phyloP scores from a whole-genome alignment of 2,329 filamentous ascomycete species.

The Hymenoscyphus repandus region DNA sequence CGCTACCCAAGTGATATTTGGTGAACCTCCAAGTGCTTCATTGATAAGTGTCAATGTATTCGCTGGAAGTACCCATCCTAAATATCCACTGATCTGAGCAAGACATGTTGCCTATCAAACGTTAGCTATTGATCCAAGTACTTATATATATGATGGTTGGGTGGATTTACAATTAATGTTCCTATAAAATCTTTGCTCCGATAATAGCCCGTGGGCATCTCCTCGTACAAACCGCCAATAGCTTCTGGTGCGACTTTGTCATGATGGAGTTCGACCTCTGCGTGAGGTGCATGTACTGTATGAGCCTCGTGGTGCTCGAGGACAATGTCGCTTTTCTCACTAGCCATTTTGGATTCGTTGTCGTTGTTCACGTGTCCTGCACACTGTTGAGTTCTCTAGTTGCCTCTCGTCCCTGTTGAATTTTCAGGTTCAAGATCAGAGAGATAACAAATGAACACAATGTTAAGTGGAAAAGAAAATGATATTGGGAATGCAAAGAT shows the following conservation, averaged over 20 bases:
- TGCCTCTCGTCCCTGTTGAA: neutral
- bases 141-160: neutral
- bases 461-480: too few species aligned
- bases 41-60: slow-evolving; percentile 22
- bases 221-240: slow-evolving; percentile 5
- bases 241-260: slow-evolving; percentile 5
- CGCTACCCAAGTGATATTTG: slow-evolving; percentile 21
- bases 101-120: slow-evolving; percentile 21
- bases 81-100: slow-evolving; percentile 20
- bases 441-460: too few species aligned
- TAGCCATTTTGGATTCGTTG: neutral
- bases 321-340: slow-evolving; percentile 5
- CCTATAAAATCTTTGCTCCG: slow-evolving; percentile 16
- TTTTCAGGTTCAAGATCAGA: too few species aligned
- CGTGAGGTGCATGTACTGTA: neutral
- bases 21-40: slow-evolving; percentile 15
- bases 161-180: slow-evolving; percentile 14
- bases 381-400: neutral
- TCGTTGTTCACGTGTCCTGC: neutral
- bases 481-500: too few species aligned
- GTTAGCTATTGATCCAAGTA: neutral
- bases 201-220: slow-evolving; percentile 15
- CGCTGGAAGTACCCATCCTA: slow-evolving; percentile 23
- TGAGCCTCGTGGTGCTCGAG: slow-evolving; percentile 6
- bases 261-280: slow-evolving; percentile 2